Base-by-base conservation (phyloP, 768 basidiomycete species). In the Naganishia kalamii region DNA sequence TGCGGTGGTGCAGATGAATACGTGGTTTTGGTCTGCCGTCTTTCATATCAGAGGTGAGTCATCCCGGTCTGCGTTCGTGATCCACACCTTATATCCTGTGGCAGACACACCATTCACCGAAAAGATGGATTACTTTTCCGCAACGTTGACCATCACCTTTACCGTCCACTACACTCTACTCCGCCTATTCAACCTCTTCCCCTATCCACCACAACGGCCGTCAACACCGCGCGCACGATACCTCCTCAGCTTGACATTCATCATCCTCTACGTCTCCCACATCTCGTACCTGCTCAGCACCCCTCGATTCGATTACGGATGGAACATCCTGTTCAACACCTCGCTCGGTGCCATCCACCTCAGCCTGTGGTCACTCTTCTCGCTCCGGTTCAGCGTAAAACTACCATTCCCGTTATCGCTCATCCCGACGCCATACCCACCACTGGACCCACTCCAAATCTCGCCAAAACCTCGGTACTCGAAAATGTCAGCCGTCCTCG, bases 121-220 rank as follows among this genome's bases (percentile, higher is more conserved):
- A 78, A 88, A 87, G 69, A 65, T 93, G 74, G 96, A 98, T 73
- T 99, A 99, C 77, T 96, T 97, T 76, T 90, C 90, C 3, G 96
- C 96, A 5, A 92, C 88, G 0, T 78, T 88, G 10, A 86, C 88
- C 13, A 92, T 96, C 69, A 75, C 92, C 27, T 88, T 84, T 69
- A 87, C 88, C 1, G 81, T 98, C 4, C 92, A 89, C 77, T 85
- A 84, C 75, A 84, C 88, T 27, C 81, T 86, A 70, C 80, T 92
- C 50, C 89, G 94, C 4, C 75, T 89, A 19, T 87, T 87, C 72
- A 86, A 88, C 70, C 79, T 92, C 57, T 91, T 91, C 72, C 69
- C 73, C 30, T 68, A 25, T 67, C 75, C 25, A 67, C 75, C 64
- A 32, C 65, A 62, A 67, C 54, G 60, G 68, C 29, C 66, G 70